Evolutionary conservation across 768 basidiomycete species (phyloP).

Genomic region (Mycena rebaudengoi): DNA sequence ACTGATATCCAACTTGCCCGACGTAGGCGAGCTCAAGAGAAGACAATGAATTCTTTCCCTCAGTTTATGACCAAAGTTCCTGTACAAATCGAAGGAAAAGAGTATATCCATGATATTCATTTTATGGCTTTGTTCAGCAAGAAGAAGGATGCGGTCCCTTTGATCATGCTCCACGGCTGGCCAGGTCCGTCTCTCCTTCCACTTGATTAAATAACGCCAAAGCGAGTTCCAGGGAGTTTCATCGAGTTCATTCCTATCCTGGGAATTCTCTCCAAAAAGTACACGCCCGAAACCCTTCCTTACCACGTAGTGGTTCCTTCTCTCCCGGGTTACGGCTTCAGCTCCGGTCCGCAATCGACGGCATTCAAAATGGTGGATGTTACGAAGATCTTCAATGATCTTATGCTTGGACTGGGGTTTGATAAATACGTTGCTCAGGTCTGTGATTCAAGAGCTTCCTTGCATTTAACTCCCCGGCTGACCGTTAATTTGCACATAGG

Average conservation of each 20-base stretch:
- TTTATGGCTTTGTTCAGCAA: slow-evolving; percentile 14
- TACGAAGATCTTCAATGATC: slow-evolving; percentile 14
- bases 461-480: background rate
- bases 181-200: slow-evolving; percentile 12
- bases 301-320: slow-evolving; percentile 9
- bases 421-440: slow-evolving; percentile 16
- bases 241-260: slow-evolving; percentile 15
- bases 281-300: slow-evolving; percentile 13
- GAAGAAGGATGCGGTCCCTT: slow-evolving; percentile 11
- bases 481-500: slow-evolving; percentile 5
- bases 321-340: slow-evolving; percentile 10
- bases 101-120: slow-evolving; percentile 16
- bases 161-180: slow-evolving; percentile 13
- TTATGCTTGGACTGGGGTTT: slow-evolving; percentile 11
- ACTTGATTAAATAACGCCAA: background rate
- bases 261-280: slow-evolving; percentile 16
- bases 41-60: slow-evolving; percentile 12
- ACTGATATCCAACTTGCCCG: slow-evolving; percentile 7
- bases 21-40: slow-evolving; percentile 14
- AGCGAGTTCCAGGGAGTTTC: slow-evolving; percentile 12
- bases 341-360: slow-evolving; percentile 12
- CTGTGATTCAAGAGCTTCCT: slow-evolving; percentile 12
- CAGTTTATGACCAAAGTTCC: slow-evolving; percentile 10
- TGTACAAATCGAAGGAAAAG: slow-evolving; percentile 9
- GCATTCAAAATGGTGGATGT: slow-evolving; percentile 9